These are phyloP conservation scores for Salicornia ramosissima DNA, from an alignment of 148 eudicot species.

Conservation along the genomic window DNA sequence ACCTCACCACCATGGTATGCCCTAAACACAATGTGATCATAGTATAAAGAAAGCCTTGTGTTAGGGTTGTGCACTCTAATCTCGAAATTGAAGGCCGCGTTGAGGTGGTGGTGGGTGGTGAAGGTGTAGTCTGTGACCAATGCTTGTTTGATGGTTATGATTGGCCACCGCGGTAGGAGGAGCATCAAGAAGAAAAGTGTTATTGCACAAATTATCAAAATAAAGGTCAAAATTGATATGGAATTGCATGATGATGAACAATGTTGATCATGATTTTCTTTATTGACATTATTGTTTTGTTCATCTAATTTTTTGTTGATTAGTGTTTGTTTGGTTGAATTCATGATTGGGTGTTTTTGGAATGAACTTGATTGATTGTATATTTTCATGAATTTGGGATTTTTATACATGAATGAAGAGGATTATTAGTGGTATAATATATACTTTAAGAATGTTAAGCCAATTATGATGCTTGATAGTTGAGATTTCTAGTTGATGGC, in stretches of 20 bases:
- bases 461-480: no score
- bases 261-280: not conserved
- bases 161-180: constrained; percentile 4
- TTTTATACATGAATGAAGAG: not conserved
- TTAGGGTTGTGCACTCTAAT: constrained; percentile 14
- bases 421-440: no score
- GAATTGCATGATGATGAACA: not conserved
- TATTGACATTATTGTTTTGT: no score
- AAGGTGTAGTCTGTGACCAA: not conserved
- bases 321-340: not conserved
- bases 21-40: constrained; percentile 14
- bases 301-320: no score
- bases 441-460: no score
- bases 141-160: constrained; percentile 15
- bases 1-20: constrained; percentile 14
- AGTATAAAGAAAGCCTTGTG: constrained; percentile 8
- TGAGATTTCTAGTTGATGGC: no score
- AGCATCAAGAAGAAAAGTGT: constrained; percentile 6
- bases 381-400: not conserved
- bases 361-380: not conserved
- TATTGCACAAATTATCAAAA: not conserved
- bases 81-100: constrained; percentile 14
- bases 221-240: not conserved
- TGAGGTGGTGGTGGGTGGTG: constrained; percentile 11
- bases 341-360: not conserved